Evolutionary conservation across 2,329 filamentous ascomycete genomes (phyloP), one percentile per base, ranked within the genome.

Genomic region (Mollisia scopiformis): DNA sequence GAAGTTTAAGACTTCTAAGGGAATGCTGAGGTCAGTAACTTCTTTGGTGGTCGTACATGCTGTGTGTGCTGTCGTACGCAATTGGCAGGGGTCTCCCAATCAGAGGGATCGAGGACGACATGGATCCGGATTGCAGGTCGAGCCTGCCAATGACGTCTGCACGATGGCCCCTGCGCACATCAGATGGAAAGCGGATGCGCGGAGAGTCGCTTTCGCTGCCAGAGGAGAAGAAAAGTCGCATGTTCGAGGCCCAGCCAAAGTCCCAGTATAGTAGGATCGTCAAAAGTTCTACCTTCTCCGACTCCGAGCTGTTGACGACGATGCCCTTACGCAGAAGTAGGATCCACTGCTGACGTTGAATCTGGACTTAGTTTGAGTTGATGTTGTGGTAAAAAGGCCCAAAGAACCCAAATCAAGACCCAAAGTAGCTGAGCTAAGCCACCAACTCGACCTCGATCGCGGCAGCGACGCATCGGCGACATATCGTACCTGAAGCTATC

Each of bases 311-410:
- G 8, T 21, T 43, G 39, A 43, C 39, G n/a, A 23, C n/a, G 6
- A 43, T 23, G 2, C 5, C 37, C 37, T 19, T 19, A 7, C 25
- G 21, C 43, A 47, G 43, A 28, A 16, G 2, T 25, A 19, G 13
- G 59, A 49, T 46, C 55, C 55, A 55, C 55, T 25, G 50, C 59
- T 62, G 59, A 62, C 55, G 59, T 58, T 52, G 49, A 49, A 21
- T 33, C 25, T 41, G 28, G 13, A 6, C 11, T 56, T 6, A 35
- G n/a, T 41, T 47, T n/a, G 8, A 27, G 14, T 47, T 3, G 43
- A 25, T 21, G 28, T 19, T 21, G 10, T 31, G 49, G 28, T 11
- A 51, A 21, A 51, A 51, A 19, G 27, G 28, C 6, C 13, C 13
- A 2, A 51, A 23, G 49, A 33, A 21, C 28, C 13, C 21, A 19